Evolutionary conservation across 1,284 basidiomycete genomes (phyloP), one percentile per base, ranked within the genome.

Genomic region (Cryptococcus floricola): DNA sequence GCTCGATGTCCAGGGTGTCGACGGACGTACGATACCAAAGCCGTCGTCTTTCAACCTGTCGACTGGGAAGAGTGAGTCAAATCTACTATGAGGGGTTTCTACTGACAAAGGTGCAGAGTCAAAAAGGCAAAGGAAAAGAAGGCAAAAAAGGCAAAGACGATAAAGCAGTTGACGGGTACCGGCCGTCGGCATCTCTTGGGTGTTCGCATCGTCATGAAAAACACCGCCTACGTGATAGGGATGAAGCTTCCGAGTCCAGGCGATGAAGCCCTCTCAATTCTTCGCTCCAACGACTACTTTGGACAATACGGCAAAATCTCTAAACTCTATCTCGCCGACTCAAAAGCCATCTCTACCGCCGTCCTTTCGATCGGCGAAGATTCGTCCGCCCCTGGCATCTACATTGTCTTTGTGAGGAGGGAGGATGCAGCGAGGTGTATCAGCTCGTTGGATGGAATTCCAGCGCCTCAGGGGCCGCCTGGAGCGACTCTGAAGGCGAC

Each of bases 301-400:
- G 96, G 96, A 6, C 93, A 97, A 74, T 98, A 98, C 77, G 96
- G 96, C 63, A 96, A 95, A 79, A 97, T 99, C 65, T 87, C 89
- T 48, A 97, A 97, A 79, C 91, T 98, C 57, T 82, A 97, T 53
- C 85, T 99, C 48, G 88, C 91, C 54, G 96, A 98, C 77, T 87
- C 87, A 9, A 57, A 61, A 43, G 50, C 67, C 28, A 60, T 65
- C 16, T 71, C 71, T 6, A 60, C 67, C 13, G 61, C 69, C 2
- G 65, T 67, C 18, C 81, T 86, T 1, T 61, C 66, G 14, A 53
- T 65, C 25, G 60, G 60, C 10, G 59, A 65, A 84, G 47, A 86
- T 84, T 48, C 65, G 53, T 53, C 66, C 48, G 52, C 73, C 70
- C 60, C 85, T 83, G 95, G 95, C 34, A 82, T 99, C 51, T 98